These are phyloP conservation scores for Tirmania nivea DNA, from an alignment of 495 filamentous ascomycete species.

Conservation along the genomic window DNA sequence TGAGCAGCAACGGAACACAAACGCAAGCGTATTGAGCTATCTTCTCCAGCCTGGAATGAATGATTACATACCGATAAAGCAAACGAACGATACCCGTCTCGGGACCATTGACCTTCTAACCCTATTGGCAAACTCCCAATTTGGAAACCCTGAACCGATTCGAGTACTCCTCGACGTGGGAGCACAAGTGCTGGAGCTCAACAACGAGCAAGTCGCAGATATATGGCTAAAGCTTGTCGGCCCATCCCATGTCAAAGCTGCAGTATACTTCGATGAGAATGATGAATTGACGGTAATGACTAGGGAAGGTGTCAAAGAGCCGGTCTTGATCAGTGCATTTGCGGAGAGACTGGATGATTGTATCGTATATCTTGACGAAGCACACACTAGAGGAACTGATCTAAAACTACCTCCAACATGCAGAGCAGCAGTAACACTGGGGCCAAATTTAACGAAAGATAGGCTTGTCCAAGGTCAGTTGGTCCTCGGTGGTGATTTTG, in stretches of 20 bases:
- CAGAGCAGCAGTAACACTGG: conserved; percentile 47
- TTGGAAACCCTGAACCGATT: conserved; percentile 11
- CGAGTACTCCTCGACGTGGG: conserved; percentile 53
- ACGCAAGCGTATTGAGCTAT: conserved; percentile 37
- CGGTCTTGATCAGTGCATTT: conserved; percentile 39
- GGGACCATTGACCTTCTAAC: conserved; percentile 28
- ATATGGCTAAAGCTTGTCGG: conserved; percentile 24
- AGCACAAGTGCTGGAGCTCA: conserved; percentile 45
- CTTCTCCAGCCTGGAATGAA: conserved; percentile 35
- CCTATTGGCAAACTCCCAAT: conserved; percentile 22
- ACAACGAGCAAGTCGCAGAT: conserved; percentile 32
- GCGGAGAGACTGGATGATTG: conserved; percentile 36
- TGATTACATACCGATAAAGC: conserved; percentile 12
- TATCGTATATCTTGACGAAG: conserved; percentile 52
- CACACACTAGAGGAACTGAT: conserved; percentile 56
- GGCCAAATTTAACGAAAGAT: conserved; percentile 45
- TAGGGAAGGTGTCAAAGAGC: conserved; percentile 26
- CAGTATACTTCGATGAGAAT: conserved; percentile 31
- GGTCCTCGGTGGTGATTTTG: no score
- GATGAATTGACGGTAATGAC: conserved; percentile 29
- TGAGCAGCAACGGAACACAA: conserved; percentile 35
- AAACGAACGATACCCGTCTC: conserved; percentile 4
- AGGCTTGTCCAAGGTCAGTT: conserved; percentile 47
- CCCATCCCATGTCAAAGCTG: conserved; percentile 20
- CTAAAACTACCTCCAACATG: conserved; percentile 38